Base-by-base conservation (phyloP, 2,329 filamentous ascomycete species). In the Microcyclospora pomicola region DNA sequence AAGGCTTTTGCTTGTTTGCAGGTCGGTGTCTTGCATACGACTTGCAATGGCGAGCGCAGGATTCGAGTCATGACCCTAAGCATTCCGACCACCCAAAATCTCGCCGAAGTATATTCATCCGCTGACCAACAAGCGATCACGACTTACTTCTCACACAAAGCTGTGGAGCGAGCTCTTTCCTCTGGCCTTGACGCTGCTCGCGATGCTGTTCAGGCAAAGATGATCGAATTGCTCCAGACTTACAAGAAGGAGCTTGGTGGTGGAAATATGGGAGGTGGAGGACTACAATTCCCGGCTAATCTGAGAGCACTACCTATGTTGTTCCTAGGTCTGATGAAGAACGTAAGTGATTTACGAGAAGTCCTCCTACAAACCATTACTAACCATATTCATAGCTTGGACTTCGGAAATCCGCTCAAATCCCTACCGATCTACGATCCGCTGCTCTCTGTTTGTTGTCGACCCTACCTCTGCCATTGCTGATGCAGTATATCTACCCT, bases 171-270 rank as follows among this genome's bases (percentile, higher is more conserved):
- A 50, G 79, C 82, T 9, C 68, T 98, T 30, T 80, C 83, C 51
- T 84, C 76, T 51, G 87, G 88, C 30, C 68, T 98, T 36, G 91
- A 98, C 51, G 80, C 85, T 34, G 91, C 91, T 36, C 74, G 91
- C 31, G 91, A 98, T 60, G 81, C 85, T 34, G 69, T 96, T 32
- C 86, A 95, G 59, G 76, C 79, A 48, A 98, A 98, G 71, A 68
- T 94, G 31, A 81, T 86, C 19, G 91, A 98, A 65, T 73, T 98
- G 35, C 68, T 98, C 42, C 81, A 88, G 59, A 96, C 88, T 0
- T 98, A 95, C 68, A 82, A 86, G 64, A 96, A 96, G 67, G 91
- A 98, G 60, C 73, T 98, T 42, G 88, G 84, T 12, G 88, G 88
- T 47, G 88, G 88, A 47, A 95, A 88, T 63, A 91, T 95, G 75